Evolutionary conservation across 148 eudicot genomes (phyloP).

Genomic region (Pouteria glomerata): DNA sequence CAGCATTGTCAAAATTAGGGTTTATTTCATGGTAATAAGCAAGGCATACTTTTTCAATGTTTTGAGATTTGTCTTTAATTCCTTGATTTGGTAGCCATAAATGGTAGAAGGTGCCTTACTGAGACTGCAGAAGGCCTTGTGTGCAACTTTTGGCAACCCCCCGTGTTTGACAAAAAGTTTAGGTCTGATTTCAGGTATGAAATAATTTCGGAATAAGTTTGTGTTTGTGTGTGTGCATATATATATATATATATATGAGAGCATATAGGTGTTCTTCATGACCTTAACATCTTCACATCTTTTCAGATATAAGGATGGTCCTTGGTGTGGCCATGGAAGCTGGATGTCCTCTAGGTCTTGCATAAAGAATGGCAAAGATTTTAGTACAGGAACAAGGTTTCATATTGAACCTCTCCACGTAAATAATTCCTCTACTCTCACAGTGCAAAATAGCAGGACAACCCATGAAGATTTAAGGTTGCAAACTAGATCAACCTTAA

Average conservation of each 20-base stretch:
- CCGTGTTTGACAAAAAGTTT: background rate
- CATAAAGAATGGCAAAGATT: background rate
- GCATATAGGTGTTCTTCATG: background rate
- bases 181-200: background rate
- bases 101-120: background rate
- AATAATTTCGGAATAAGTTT: background rate
- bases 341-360: slow-evolving; percentile 9
- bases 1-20: background rate
- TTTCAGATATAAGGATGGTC: background rate
- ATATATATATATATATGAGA: background rate
- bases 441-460: background rate
- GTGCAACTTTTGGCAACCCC: slow-evolving; percentile 7
- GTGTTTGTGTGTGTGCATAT: no score
- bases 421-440: background rate
- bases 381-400: background rate
- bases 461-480: slow-evolving; percentile 3
- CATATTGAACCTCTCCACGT: background rate
- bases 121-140: slow-evolving; percentile 1
- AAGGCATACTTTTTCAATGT: background rate
- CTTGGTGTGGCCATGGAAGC: slow-evolving; percentile 12
- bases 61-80: background rate
- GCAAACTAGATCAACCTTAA: background rate
- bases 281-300: background rate
- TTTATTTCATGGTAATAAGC: background rate
- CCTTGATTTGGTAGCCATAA: background rate